These are phyloP conservation scores for Fusarium sarcochroum DNA, from an alignment of 2,329 filamentous ascomycete genomes.

Conservation along the genomic window DNA sequence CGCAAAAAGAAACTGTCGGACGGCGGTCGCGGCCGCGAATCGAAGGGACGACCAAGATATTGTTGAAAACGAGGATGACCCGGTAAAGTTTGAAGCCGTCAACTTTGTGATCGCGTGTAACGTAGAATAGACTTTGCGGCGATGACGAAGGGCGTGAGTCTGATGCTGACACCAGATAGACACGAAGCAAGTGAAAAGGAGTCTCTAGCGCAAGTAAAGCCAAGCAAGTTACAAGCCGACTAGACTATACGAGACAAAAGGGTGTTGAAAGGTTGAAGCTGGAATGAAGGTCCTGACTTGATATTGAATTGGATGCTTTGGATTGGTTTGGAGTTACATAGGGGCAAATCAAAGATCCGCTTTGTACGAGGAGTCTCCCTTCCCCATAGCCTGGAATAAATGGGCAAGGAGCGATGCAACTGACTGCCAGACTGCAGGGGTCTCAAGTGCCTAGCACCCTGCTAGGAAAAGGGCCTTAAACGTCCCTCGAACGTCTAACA, in stretches of 20 bases:
- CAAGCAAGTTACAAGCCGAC: constrained; percentile 15
- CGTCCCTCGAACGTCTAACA: not conserved
- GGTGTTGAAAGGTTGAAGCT: constrained; percentile 28
- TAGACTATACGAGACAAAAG: constrained; percentile 30
- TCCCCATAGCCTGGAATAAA: constrained; percentile 8
- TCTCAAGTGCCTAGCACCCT: constrained; percentile 12
- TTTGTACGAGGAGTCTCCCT: constrained; percentile 30
- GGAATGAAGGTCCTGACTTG: constrained; percentile 40
- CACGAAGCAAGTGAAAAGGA: constrained; percentile 5
- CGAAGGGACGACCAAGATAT: constrained; percentile 9
- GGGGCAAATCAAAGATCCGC: constrained; percentile 37
- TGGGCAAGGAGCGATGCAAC: not conserved
- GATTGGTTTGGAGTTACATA: constrained; percentile 44
- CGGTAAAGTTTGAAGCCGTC: constrained; percentile 16
- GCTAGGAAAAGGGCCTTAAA: not conserved
- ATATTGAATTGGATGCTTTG: constrained; percentile 33
- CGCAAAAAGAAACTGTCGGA: constrained; percentile 20
- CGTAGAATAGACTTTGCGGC: constrained; percentile 39
- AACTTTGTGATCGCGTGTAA: constrained; percentile 39
- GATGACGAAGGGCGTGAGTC: constrained; percentile 3
- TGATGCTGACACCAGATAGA: constrained; percentile 33
- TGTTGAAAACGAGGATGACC: constrained; percentile 6
- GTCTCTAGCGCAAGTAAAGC: not conserved
- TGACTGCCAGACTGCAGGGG: constrained; percentile 24
- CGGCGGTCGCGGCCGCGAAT: constrained; percentile 30